phyloP scores from a whole-genome alignment of 768 basidiomycete species.

The Suillus spraguei region DNA sequence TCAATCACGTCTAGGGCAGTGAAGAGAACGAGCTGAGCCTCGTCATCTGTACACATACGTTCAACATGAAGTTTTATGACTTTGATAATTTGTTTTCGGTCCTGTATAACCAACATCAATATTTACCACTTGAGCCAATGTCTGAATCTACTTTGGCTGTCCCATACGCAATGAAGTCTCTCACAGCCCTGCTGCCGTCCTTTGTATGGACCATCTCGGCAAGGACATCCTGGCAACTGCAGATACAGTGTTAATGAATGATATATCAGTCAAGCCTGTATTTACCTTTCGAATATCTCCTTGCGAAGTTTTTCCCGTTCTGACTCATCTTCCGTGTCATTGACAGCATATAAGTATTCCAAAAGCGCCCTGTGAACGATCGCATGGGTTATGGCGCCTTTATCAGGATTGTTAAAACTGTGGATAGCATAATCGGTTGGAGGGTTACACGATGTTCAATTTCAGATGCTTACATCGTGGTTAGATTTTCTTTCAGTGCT shows the following conservation, averaged over 20 bases:
- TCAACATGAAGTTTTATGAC: conserved; percentile 87
- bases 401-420: conserved; percentile 92
- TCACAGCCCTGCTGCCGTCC: conserved; percentile 84
- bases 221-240: conserved; percentile 79
- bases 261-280: neutral
- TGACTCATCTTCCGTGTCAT: conserved; percentile 55
- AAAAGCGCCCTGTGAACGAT: conserved; percentile 86
- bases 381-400: conserved; percentile 83
- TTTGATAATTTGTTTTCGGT: conserved; percentile 91
- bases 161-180: conserved; percentile 83
- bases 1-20: conserved; percentile 90
- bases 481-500: conserved; percentile 73
- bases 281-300: conserved; percentile 80
- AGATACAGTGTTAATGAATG: conserved; percentile 12
- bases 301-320: conserved; percentile 75
- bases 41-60: conserved; percentile 86
- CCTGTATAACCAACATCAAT: conserved; percentile 42
- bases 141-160: conserved; percentile 67
- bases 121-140: no score
- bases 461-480: conserved; percentile 60
- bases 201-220: conserved; percentile 95
- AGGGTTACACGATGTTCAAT: conserved; percentile 2
- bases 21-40: conserved; percentile 89
- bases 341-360: conserved; percentile 78
- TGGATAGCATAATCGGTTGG: conserved; percentile 7